phyloP scores from a whole-genome alignment of 257 asterid species.

The Solanum gracilifrons region DNA sequence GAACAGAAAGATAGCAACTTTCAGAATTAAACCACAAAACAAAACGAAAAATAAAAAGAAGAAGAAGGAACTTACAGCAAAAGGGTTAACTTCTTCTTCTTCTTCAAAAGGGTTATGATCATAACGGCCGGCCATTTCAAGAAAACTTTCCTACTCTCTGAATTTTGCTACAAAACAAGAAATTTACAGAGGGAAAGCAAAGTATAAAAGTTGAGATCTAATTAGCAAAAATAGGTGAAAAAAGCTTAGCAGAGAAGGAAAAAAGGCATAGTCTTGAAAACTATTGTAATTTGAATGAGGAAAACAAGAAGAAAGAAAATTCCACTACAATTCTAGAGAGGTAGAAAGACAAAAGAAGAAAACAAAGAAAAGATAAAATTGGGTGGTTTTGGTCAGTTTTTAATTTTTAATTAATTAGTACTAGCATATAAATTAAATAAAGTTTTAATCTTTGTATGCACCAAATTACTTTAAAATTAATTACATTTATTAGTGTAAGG shows the following conservation, averaged over 20 bases:
- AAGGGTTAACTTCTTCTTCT: conserved; percentile 13
- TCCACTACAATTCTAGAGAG: background rate
- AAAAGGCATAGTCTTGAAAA: background rate
- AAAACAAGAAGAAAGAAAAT: background rate
- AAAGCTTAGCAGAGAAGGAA: background rate
- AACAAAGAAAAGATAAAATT: background rate
- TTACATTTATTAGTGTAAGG: no score
- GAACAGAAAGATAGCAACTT: background rate
- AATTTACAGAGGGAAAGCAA: background rate
- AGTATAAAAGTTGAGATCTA: background rate
- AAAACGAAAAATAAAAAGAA: background rate
- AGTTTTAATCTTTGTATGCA: background rate
- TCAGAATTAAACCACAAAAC: background rate
- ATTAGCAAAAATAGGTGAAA: background rate
- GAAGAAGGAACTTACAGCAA: conserved; percentile 3
- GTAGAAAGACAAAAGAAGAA: background rate
- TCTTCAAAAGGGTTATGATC: conserved; percentile 13
- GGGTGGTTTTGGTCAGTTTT: background rate
- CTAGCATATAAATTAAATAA: background rate
- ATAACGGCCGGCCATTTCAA: conserved; percentile 1
- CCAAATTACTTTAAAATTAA: background rate
- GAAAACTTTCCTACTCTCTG: background rate
- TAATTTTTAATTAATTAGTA: background rate
- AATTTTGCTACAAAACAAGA: background rate
- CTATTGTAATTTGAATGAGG: background rate